Evolutionary conservation across 768 basidiomycete species (phyloP).

Genomic region (Auricularia sp.): DNA sequence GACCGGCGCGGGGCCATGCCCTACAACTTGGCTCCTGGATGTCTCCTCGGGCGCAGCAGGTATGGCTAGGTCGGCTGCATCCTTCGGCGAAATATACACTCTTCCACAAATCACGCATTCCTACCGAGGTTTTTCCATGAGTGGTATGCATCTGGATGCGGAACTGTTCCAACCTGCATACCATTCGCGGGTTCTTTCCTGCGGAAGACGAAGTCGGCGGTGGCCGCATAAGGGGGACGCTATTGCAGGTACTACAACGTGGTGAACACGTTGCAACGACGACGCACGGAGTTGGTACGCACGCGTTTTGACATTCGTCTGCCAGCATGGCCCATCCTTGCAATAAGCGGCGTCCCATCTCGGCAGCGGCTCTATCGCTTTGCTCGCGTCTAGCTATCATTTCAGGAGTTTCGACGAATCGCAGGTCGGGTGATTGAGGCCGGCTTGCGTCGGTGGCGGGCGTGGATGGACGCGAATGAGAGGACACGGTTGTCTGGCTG

Average conservation of each 20-base stretch:
- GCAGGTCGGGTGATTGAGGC: conserved; percentile 55
- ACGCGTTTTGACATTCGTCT: conserved; percentile 63
- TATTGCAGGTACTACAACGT: conserved; percentile 41
- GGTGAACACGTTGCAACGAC: not conserved
- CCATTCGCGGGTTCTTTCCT: conserved; percentile 54
- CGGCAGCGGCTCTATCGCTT: conserved; percentile 68
- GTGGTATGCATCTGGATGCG: conserved; percentile 2
- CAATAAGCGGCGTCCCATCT: conserved; percentile 67
- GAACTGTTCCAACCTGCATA: conserved; percentile 17
- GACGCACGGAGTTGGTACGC: not conserved
- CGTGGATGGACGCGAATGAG: conserved; percentile 53
- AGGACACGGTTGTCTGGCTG: conserved; percentile 31
- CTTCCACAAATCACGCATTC: conserved; percentile 70
- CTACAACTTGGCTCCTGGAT: not conserved
- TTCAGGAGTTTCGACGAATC: conserved; percentile 49
- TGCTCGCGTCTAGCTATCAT: conserved; percentile 62
- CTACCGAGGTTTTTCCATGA: conserved; percentile 24
- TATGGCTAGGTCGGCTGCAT: conserved; percentile 38
- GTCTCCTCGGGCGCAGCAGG: conserved; percentile 21
- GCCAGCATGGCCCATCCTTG: conserved; percentile 87
- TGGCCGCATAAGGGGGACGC: conserved; percentile 74
- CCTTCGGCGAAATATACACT: conserved; percentile 46
- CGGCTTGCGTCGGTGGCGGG: conserved; percentile 68
- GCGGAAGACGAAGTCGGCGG: conserved; percentile 46
- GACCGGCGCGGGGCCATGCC: not conserved